Conservation (phyloP, 2,329 filamentous ascomycete genomes). For the Penicillium sp. region DNA sequence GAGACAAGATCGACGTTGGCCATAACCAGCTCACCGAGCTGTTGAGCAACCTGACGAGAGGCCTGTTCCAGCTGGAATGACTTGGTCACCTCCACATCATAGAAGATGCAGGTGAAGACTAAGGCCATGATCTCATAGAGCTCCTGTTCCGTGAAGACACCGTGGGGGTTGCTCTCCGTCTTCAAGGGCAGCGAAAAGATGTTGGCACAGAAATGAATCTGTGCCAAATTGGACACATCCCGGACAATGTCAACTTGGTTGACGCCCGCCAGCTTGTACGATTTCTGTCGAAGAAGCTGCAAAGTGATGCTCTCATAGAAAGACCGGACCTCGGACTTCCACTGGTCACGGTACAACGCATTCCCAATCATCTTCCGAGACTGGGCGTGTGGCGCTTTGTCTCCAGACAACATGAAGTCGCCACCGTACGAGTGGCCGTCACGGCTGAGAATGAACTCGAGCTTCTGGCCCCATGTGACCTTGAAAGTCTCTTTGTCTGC, state of each 20-base stretch:
- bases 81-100: slow-evolving; percentile 48
- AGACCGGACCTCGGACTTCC: slow-evolving; percentile 40
- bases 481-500: slow-evolving; percentile 41
- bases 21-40: slow-evolving; percentile 47
- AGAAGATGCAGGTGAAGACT: slow-evolving; percentile 51
- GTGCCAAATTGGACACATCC: slow-evolving; percentile 48
- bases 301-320: slow-evolving; percentile 47
- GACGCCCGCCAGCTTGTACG: slow-evolving; percentile 42
- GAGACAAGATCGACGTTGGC: slow-evolving; percentile 45
- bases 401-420: slow-evolving; percentile 46
- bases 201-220: slow-evolving; percentile 50
- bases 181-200: slow-evolving; percentile 53
- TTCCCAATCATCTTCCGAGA: slow-evolving; percentile 41
- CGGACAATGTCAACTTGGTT: slow-evolving; percentile 46
- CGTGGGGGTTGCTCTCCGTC: slow-evolving; percentile 45
- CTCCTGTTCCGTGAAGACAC: slow-evolving; percentile 50
- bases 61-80: slow-evolving; percentile 49
- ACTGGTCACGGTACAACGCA: slow-evolving; percentile 42
- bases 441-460: slow-evolving; percentile 41
- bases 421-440: slow-evolving; percentile 34
- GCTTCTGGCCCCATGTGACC: slow-evolving; percentile 43
- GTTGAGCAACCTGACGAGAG: slow-evolving; percentile 43
- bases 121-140: slow-evolving; percentile 50
- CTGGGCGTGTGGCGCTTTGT: slow-evolving; percentile 36
- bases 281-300: slow-evolving; percentile 40